Evolutionary conservation across 2,329 filamentous ascomycete species (phyloP), one percentile per base, ranked within the genome.

Genomic region (Ascochyta clinopodiicola): DNA sequence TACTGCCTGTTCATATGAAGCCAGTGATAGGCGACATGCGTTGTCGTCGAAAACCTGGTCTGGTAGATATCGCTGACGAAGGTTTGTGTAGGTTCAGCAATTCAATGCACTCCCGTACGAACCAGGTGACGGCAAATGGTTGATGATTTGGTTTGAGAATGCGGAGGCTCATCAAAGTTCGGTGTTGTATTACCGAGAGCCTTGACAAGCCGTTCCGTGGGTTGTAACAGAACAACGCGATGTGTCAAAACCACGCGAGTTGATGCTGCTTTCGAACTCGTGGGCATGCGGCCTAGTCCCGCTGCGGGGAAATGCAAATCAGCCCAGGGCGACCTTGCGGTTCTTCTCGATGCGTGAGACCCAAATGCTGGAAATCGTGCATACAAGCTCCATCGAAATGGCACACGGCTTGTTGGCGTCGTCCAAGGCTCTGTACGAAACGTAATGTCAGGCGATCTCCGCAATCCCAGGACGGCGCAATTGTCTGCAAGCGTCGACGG

Each of bases 361-460:
- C 34, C 24, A 37, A 36, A 15, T 46, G 47, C 42, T 44, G 46
- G 42, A 40, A 50, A 42, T 56, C 46, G 52, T 50, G 31, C 35
- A 56, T 40, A 50, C 52, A 56, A 56, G 52, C 52, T 56, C 45
- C 45, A 46, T 45, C 31, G 45, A 46, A 55, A 45, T 22, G 46
- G 45, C 52, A 55, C 45, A 56, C 32, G 46, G 45, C 52, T 40
- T 37, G 19, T 34, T 51, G 37, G 52, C 37, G 47, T 35, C 12
- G 15, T n/a, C 31, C 21, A 43, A 47, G 17, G 37, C n/a, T 17
- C 15, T 13, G 24, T 36, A 10, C 22, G 42, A 47, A 38, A 38
- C 49, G 62, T 62, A 57, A 60, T 31, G 45, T 54, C 52, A 68
- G 65, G 64, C 65, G 65, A 68, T 40, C 53, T 61, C 65, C 65